Evolutionary conservation across 2,329 filamentous ascomycete genomes (phyloP).

Genomic region (Cladosporium sp.): DNA sequence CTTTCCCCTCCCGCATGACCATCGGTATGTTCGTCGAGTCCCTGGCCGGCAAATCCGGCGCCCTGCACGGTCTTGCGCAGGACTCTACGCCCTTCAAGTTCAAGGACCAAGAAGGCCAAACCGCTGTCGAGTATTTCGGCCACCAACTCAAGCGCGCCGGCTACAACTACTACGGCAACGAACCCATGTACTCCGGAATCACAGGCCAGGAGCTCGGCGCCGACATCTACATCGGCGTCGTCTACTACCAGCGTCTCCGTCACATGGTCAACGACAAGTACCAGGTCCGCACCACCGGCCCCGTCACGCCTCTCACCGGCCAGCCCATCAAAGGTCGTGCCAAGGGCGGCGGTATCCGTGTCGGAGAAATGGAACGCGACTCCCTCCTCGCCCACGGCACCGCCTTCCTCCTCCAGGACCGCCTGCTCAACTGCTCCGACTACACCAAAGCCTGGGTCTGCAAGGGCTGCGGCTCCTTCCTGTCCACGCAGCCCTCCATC

Average conservation of each 20-base stretch:
- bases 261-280: slow-evolving; percentile 99
- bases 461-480: slow-evolving; percentile 79
- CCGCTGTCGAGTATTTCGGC: slow-evolving; percentile 89
- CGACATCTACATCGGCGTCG: slow-evolving; percentile 93
- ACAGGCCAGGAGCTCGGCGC: slow-evolving; percentile 89
- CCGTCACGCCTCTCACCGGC: slow-evolving; percentile 81
- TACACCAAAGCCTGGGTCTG: slow-evolving; percentile 88
- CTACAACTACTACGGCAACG: slow-evolving; percentile 97
- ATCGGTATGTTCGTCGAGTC: slow-evolving; percentile 99
- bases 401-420: slow-evolving; percentile 89
- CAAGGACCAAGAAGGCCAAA: slow-evolving; percentile 69
- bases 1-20: slow-evolving; percentile 98
- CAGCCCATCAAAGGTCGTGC: slow-evolving; percentile 97
- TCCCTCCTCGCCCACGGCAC: slow-evolving; percentile 91
- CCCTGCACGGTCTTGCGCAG: slow-evolving; percentile 90
- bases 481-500: slow-evolving; percentile 77
- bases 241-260: slow-evolving; percentile 95
- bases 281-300: slow-evolving; percentile 93
- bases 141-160: slow-evolving; percentile 92
- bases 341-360: slow-evolving; percentile 95
- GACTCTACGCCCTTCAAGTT: slow-evolving; percentile 95
- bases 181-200: slow-evolving; percentile 97
- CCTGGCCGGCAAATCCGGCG: slow-evolving; percentile 87
- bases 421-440: slow-evolving; percentile 94
- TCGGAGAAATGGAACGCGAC: slow-evolving; percentile 98